A percentile compares a stretch with the other conserved stretches of the same genome.
These are phyloP conservation scores for Solanum peruvianum DNA, from an alignment of 257 asterid genomes.

Conservation along the genomic window DNA sequence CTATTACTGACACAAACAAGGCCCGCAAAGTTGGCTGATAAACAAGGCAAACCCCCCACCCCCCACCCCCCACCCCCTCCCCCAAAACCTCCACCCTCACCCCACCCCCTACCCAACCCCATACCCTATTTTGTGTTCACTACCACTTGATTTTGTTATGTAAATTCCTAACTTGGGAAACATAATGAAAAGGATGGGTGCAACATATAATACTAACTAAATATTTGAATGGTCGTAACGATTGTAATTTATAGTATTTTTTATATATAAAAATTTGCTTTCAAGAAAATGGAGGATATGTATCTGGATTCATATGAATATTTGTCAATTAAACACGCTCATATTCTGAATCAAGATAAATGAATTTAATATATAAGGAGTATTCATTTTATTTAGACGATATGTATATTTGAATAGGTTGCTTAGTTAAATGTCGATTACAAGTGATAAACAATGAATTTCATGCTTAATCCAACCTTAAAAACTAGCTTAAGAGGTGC, in stretches of 20 bases:
- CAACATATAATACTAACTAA: background rate
- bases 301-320: background rate
- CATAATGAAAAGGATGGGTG: background rate
- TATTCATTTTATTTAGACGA: background rate
- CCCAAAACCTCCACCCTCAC: too few species aligned
- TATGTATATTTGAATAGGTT: background rate
- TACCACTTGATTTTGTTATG: background rate
- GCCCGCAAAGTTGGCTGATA: slow-evolving; percentile 26
- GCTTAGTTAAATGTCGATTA: background rate
- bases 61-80: background rate
- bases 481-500: too few species aligned
- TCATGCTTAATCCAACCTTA: background rate
- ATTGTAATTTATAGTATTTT: too few species aligned
- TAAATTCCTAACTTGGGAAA: background rate
- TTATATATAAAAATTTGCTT: too few species aligned
- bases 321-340: too few species aligned
- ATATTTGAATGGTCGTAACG: background rate
- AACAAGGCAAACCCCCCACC: background rate
- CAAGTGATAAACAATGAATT: background rate
- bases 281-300: too few species aligned
- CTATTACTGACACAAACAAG: slow-evolving; percentile 16
- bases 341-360: background rate
- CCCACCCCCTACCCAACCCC: background rate
- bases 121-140: background rate
- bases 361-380: too few species aligned